Conservation (phyloP, 345 rosid species). For the Gossypioides kirkii region DNA sequence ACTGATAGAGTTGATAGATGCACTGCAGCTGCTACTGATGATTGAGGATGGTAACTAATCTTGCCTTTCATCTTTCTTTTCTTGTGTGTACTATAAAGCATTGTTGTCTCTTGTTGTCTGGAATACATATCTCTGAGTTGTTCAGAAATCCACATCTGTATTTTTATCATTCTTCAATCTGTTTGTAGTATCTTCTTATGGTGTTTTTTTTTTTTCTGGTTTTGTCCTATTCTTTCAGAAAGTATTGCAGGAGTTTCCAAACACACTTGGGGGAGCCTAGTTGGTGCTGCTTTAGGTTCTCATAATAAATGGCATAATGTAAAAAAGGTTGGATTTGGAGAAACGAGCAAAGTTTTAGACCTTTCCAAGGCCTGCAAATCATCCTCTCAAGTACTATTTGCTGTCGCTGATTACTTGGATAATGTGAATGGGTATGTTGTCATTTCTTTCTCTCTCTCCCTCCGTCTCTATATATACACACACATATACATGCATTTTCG, state of each 20-base stretch:
- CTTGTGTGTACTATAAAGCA: neutral
- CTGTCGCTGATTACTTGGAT: slow-evolving; percentile 82
- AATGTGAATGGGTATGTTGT: slow-evolving; percentile 48
- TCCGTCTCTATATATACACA: neutral
- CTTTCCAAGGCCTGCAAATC: slow-evolving; percentile 59
- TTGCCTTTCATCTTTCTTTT: neutral
- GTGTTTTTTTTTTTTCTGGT: slow-evolving; percentile 3
- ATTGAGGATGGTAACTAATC: slow-evolving; percentile 42
- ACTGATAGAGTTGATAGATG: slow-evolving; percentile 48
- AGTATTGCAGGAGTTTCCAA: slow-evolving; percentile 43
- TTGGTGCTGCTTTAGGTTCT: slow-evolving; percentile 66
- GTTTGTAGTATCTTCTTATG: neutral
- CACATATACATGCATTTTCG: neutral
- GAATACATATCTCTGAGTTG: neutral
- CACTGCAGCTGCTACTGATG: slow-evolving; percentile 42
- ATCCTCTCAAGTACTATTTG: slow-evolving; percentile 55
- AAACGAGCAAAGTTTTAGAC: slow-evolving; percentile 45
- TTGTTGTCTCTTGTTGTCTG: neutral
- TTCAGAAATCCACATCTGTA: neutral
- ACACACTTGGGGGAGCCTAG: slow-evolving; percentile 61
- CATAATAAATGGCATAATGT: slow-evolving; percentile 26
- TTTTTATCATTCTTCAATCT: neutral
- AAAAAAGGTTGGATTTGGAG: slow-evolving; percentile 31
- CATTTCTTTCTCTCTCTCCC: neutral
- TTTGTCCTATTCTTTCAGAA: slow-evolving; percentile 35